These are phyloP conservation scores for Scenedesmus sp. DNA, from an alignment of 163 green algal genomes.

Conservation along the genomic window DNA sequence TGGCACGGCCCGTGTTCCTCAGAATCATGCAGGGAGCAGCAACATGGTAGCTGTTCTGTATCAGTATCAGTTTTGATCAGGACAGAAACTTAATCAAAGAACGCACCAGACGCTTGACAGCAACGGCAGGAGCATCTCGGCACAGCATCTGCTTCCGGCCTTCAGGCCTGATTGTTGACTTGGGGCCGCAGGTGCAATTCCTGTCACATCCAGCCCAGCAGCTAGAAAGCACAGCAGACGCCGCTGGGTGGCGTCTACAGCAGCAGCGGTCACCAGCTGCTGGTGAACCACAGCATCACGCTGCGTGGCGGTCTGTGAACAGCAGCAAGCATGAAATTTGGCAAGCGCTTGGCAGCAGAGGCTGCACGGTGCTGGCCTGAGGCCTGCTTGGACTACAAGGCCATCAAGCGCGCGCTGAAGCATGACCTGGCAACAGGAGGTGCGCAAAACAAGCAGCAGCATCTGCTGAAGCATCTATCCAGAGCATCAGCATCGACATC, in stretches of 20 bases:
- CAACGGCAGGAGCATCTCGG: constrained; percentile 13
- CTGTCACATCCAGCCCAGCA: neutral
- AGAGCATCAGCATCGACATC: neutral
- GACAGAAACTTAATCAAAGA: neutral
- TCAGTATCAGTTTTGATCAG: neutral
- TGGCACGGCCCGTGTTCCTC: neutral
- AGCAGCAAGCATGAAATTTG: constrained; percentile 83
- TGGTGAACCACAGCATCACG: neutral
- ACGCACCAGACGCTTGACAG: neutral
- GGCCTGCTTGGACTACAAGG: constrained; percentile 86
- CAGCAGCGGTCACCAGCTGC: constrained; percentile 5
- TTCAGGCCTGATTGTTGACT: neutral
- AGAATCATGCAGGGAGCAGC: neutral
- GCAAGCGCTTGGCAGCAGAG: constrained; percentile 76
- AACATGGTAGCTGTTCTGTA: no score
- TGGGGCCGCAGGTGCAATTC: neutral
- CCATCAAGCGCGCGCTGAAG: constrained; percentile 83
- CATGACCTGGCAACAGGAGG: constrained; percentile 70
- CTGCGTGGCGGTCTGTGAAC: neutral
- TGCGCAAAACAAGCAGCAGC: constrained; percentile 38
- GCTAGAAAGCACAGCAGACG: neutral
- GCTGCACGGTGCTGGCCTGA: constrained; percentile 61
- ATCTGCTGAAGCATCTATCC: neutral
- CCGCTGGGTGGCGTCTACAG: neutral
- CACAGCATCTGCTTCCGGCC: neutral